phyloP scores from a whole-genome alignment of 176 grass and related monocot species.

The Aechmea fasciata region DNA sequence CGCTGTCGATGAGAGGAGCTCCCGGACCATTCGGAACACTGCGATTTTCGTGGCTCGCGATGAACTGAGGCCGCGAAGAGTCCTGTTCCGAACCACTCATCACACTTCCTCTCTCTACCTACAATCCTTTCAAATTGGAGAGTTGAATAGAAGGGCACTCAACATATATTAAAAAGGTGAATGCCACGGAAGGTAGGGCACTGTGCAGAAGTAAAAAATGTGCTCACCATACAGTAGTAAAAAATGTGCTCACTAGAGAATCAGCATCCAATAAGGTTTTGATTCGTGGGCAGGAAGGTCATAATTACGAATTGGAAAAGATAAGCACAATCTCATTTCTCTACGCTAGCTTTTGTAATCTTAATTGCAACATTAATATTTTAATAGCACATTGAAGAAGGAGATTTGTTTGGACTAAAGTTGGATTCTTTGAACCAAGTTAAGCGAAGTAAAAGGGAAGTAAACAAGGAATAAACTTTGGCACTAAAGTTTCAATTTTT shows the following conservation, averaged over 20 bases:
- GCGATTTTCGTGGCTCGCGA: slow-evolving; percentile 33
- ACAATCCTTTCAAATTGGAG: slow-evolving; percentile 20
- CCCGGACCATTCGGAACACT: slow-evolving; percentile 42
- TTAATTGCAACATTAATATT: background rate
- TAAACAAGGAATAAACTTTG: slow-evolving; percentile 26
- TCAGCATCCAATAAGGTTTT: background rate
- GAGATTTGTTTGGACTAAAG: slow-evolving; percentile 12
- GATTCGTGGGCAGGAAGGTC: slow-evolving; percentile 1
- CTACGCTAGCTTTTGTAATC: background rate
- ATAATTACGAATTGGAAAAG: slow-evolving; percentile 18
- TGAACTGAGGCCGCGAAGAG: slow-evolving; percentile 53
- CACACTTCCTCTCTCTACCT: slow-evolving; percentile 6
- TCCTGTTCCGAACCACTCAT: slow-evolving; percentile 26
- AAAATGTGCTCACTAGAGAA: slow-evolving; percentile 24
- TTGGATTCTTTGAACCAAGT: slow-evolving; percentile 34
- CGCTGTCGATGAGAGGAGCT: slow-evolving; percentile 64
- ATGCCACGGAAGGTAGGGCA: background rate
- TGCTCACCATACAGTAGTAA: background rate
- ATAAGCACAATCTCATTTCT: slow-evolving; percentile 10
- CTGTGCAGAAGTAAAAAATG: background rate
- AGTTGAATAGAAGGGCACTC: slow-evolving; percentile 3
- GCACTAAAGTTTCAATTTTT: slow-evolving; percentile 12
- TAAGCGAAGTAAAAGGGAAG: slow-evolving; percentile 24
- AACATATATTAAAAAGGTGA: slow-evolving; percentile 28
- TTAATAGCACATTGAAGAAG: background rate